A percentile compares a stretch with the other conserved stretches of the same genome.
Evolutionary conservation across 1,139 yeast species (phyloP).

Genomic region (Scheffersomyces lignicola): DNA sequence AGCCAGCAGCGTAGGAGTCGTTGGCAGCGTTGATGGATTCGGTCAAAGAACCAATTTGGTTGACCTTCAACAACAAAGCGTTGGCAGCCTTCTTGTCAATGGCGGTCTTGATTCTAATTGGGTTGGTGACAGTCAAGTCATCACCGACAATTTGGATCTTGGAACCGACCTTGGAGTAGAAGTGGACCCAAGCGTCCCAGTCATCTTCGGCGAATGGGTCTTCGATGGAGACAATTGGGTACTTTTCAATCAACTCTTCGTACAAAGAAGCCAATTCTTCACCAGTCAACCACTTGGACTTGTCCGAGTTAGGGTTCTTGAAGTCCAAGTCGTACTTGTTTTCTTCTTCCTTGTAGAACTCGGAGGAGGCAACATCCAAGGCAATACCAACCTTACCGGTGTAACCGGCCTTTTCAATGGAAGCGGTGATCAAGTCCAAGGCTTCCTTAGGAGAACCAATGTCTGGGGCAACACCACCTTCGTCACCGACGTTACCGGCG

Average conservation of each 20-base stretch:
- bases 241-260: slow-evolving; percentile 72
- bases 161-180: slow-evolving; percentile 67
- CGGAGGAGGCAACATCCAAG: slow-evolving; percentile 94
- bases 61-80: slow-evolving; percentile 91
- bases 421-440: slow-evolving; percentile 81
- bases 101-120: slow-evolving; percentile 87
- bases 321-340: slow-evolving; percentile 88
- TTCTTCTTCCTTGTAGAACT: slow-evolving; percentile 86
- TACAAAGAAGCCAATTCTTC: slow-evolving; percentile 81
- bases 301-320: slow-evolving; percentile 91
- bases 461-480: slow-evolving; percentile 99
- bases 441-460: slow-evolving; percentile 93
- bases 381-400: slow-evolving; percentile 88
- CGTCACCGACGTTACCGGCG: slow-evolving; percentile 99
- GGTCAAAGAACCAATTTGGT: slow-evolving; percentile 89
- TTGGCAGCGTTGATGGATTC: slow-evolving; percentile 93
- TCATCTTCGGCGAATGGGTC: slow-evolving; percentile 99
- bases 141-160: slow-evolving; percentile 90
- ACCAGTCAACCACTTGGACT: slow-evolving; percentile 87
- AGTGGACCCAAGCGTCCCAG: slow-evolving; percentile 96
- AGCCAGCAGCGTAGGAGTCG: slow-evolving; percentile 85
- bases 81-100: slow-evolving; percentile 92
- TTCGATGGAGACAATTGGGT: slow-evolving; percentile 96
- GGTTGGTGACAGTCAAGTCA: slow-evolving; percentile 98
- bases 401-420: slow-evolving; percentile 92